Conservation (phyloP, 345 rosid genomes). For the Cardamine occulta region DNA sequence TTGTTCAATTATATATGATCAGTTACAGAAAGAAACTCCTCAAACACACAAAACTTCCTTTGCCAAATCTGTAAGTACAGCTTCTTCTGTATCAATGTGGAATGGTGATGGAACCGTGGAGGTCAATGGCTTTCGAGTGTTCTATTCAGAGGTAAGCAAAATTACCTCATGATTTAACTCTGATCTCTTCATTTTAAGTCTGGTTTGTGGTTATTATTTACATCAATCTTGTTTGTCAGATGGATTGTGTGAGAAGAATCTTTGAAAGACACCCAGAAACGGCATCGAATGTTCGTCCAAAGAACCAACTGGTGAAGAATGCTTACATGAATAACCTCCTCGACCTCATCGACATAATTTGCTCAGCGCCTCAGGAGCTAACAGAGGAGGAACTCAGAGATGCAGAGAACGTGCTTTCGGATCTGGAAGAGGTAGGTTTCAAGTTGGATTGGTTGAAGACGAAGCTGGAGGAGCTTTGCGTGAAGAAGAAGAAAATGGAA, state of each 20-base stretch:
- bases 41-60: constrained; percentile 10
- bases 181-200: background rate
- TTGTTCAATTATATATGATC: constrained; percentile 22
- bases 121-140: constrained; percentile 41
- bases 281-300: constrained; percentile 30
- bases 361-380: constrained; percentile 41
- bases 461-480: constrained; percentile 33
- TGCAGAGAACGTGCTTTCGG: constrained; percentile 33
- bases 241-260: constrained; percentile 37
- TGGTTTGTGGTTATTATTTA: background rate
- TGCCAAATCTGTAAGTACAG: background rate
- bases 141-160: constrained; percentile 33
- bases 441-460: constrained; percentile 43
- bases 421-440: constrained; percentile 39
- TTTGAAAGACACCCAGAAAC: constrained; percentile 46
- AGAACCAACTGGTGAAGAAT: constrained; percentile 35
- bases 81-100: constrained; percentile 35
- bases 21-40: constrained; percentile 19
- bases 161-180: background rate
- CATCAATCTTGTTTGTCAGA: constrained; percentile 28
- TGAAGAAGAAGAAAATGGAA: constrained; percentile 43
- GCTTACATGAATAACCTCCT: constrained; percentile 41
- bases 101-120: constrained; percentile 46
- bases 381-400: constrained; percentile 36
- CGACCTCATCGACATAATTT: constrained; percentile 35